Percentiles rank a stretch among this genome's conserved stretches.
phyloP scores from a whole-genome alignment of 805 yeast species.

The Schwanniomyces yamadae region DNA sequence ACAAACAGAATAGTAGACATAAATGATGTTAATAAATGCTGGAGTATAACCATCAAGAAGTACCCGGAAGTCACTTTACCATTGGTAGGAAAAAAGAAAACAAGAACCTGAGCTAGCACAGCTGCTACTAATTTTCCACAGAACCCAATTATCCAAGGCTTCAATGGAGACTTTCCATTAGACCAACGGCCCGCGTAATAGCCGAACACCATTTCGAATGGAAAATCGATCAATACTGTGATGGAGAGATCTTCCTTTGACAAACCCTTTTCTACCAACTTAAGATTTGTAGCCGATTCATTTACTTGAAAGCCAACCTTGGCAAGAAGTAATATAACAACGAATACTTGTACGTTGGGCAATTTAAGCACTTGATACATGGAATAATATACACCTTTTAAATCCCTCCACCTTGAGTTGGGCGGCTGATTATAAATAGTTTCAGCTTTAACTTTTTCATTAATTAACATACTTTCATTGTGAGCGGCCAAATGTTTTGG shows the following conservation, averaged over 20 bases:
- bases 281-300: conserved; percentile 92
- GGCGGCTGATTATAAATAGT: conserved; percentile 21
- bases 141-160: conserved; percentile 89
- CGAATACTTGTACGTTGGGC: conserved; percentile 70
- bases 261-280: conserved; percentile 85
- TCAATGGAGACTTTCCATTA: conserved; percentile 68
- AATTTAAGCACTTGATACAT: conserved; percentile 70
- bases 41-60: conserved; percentile 71
- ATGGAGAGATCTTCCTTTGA: conserved; percentile 91
- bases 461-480: conserved; percentile 28
- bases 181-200: conserved; percentile 97
- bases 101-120: conserved; percentile 66
- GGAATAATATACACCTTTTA: conserved; percentile 57
- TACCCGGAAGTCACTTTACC: conserved; percentile 51
- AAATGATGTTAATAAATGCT: conserved; percentile 83
- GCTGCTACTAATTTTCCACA: conserved; percentile 81
- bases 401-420: conserved; percentile 22
- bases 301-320: conserved; percentile 94
- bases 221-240: conserved; percentile 91
- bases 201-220: conserved; percentile 92
- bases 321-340: conserved; percentile 71
- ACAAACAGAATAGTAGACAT: conserved; percentile 96
- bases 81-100: conserved; percentile 64
- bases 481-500: conserved; percentile 48
- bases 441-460: conserved; percentile 27